Base-by-base conservation (phyloP, 306 rosid genomes). In the Herpetospermum pedunculosum region DNA sequence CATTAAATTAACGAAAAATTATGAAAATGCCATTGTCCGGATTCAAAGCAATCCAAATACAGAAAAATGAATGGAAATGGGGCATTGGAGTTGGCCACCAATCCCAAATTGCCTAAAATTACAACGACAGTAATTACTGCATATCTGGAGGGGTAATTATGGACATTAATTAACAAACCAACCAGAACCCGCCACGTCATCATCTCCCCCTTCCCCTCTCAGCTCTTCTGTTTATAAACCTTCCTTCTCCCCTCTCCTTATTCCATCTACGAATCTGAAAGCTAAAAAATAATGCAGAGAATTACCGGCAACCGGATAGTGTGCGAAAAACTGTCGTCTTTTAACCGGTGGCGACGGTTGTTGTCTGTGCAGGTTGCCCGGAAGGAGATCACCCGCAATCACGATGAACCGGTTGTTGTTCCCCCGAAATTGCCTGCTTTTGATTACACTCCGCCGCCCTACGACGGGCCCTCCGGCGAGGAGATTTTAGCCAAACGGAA, bases 401-500 rank as follows among this genome's bases (percentile, higher is more conserved):
- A 79, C 35, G 26, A 64, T 32, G 57, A 44, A 8, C 68, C 19
- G 34, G 58, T 67, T 28, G 49, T 67, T 2, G 12, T 37, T 10
- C 84, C n/a, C n/a, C n/a, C 85, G 0, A 81, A 83, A 43, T 54
- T 94, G n/a, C 99, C 97, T 48, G 67, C 81, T 21, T 91, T 89
- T 74, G 90, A 88, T 78, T 84, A 88, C 81, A 23, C 77, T 63
- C 99, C 99, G 13, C 81, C 84, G 35, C 80, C 89, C 16, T 94
- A 94, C 81, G 47, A 80, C 37, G 97, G 99, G 43, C 96, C 97
- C 34, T 23, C 88, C 54, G 85, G 77, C 16, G 86, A 80, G 3
- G 92, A 94, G 77, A 87, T 94, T 73, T 23, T 89, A 10, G 90
- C 91, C 4, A 92, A 89, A 80, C 90, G 99, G 40, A 83, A 77